phyloP scores from a whole-genome alignment of 768 basidiomycete genomes.

The Tricholoma matsutake region DNA sequence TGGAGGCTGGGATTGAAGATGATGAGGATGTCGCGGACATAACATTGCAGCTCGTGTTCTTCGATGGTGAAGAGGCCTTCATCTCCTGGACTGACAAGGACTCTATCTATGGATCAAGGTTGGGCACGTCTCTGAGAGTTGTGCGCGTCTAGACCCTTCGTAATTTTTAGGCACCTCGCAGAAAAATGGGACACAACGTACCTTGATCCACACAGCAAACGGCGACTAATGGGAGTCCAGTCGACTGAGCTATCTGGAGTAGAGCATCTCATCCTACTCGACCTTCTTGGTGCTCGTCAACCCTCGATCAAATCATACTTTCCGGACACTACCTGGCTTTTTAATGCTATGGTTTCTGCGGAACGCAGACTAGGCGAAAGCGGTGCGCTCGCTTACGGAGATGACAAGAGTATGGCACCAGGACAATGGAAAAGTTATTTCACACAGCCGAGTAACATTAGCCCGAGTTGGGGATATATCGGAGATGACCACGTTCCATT shows the following conservation, averaged over 20 bases:
- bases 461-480: slow-evolving; percentile 54
- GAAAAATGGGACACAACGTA: slow-evolving; percentile 77
- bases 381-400: slow-evolving; percentile 54
- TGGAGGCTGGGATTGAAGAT: slow-evolving; percentile 55
- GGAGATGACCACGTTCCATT: slow-evolving; percentile 97
- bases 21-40: slow-evolving; percentile 81
- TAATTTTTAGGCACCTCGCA: slow-evolving; percentile 71
- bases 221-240: slow-evolving; percentile 51
- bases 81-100: slow-evolving; percentile 84
- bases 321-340: slow-evolving; percentile 90
- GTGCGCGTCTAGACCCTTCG: not conserved
- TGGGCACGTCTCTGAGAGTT: slow-evolving; percentile 10
- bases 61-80: slow-evolving; percentile 98
- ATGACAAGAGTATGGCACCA: slow-evolving; percentile 42
- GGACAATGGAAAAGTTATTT: slow-evolving; percentile 68
- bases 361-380: slow-evolving; percentile 68
- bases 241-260: slow-evolving; percentile 72
- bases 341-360: slow-evolving; percentile 68
- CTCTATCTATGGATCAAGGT: slow-evolving; percentile 96
- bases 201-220: slow-evolving; percentile 53
- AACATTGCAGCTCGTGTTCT: slow-evolving; percentile 90
- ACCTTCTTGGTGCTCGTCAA: slow-evolving; percentile 78
- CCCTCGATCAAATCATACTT: slow-evolving; percentile 82
- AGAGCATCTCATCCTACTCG: slow-evolving; percentile 89
- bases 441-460: slow-evolving; percentile 39